Evolutionary conservation across 2,329 filamentous ascomycete species (phyloP).

Genomic region (Colletotrichum sp.): DNA sequence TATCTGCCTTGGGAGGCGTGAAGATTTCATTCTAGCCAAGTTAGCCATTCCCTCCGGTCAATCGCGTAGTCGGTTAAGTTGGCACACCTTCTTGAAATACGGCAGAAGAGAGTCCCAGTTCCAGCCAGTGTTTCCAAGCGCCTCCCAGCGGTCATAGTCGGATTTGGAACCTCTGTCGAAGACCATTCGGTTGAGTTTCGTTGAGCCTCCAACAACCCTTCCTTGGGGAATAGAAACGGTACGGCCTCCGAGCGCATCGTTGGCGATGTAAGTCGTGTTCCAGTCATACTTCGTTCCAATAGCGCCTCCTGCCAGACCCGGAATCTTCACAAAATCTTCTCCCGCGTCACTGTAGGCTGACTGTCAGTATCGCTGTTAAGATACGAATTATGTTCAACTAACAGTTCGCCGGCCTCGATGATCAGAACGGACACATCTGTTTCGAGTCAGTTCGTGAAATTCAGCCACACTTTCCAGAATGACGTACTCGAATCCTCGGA

Average conservation of each 20-base stretch:
- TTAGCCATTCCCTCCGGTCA: not conserved
- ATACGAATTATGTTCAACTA: not conserved
- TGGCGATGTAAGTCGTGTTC: slow-evolving; percentile 25
- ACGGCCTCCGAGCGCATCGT: slow-evolving; percentile 13
- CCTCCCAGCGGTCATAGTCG: slow-evolving; percentile 41
- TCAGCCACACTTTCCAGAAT: too few species aligned
- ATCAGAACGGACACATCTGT: slow-evolving; percentile 29
- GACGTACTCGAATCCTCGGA: slow-evolving; percentile 34
- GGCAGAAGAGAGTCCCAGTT: slow-evolving; percentile 37
- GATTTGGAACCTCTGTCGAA: slow-evolving; percentile 30
- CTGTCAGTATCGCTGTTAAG: not conserved
- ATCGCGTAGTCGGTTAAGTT: not conserved
- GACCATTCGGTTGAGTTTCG: slow-evolving; percentile 35
- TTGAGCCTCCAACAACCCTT: slow-evolving; percentile 31
- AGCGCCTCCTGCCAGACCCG: slow-evolving; percentile 29
- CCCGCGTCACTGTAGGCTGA: not conserved
- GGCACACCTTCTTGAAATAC: slow-evolving; percentile 34
- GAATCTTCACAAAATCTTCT: slow-evolving; percentile 28
- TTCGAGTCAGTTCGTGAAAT: not conserved
- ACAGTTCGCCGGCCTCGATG: slow-evolving; percentile 29
- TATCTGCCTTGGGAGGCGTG: slow-evolving; percentile 27
- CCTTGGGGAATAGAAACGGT: slow-evolving; percentile 2
- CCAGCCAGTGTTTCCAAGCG: slow-evolving; percentile 40
- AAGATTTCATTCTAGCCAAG: slow-evolving; percentile 19
- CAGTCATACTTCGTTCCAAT: slow-evolving; percentile 29